Base-by-base conservation (phyloP, 345 rosid genomes). In the Camelina hispida region DNA sequence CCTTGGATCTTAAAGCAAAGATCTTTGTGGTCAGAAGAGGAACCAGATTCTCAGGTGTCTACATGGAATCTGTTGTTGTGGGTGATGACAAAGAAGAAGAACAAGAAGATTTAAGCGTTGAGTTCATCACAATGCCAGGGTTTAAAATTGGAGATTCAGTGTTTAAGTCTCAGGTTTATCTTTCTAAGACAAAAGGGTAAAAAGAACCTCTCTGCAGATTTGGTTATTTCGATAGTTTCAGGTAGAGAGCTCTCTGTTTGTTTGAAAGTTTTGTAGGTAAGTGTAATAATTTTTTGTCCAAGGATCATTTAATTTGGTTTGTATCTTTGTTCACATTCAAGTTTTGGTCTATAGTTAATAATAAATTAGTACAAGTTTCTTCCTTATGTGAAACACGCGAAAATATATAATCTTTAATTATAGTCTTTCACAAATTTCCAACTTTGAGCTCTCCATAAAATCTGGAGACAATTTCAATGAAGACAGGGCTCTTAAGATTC, bases 121-220 rank as follows among this genome's bases (percentile, higher is more conserved):
- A 83, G 81, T 83, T 89, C 69, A 84, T 82, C 69, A 80, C 86
- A 46, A 86, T 89, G 84, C 91, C 89, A 2, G 92, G 95, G 60
- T 86, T 84, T 58, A 86, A 77, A 66, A 75, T 85, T 6, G 82
- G 83, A 62, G 83, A 80, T 66, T 51, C 69, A 16, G 56, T 85
- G 52, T 23, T 85, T 54, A 84, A 59, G 59, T 83, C 85, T 50
- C 81, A 53, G 17, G 91, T 83, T 80, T 89, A 87, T 80, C 74
- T 84, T 71, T 84, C 89, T 1, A 66, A 79, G 63, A 46, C 46
- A 23, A 68, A 69, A 68, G 44, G 47, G 70, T 62, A 35, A 38
- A 40, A 42, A 52, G 16, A 20, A 22, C 15, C 2, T 9, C 38
- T 65, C 42, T 65, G 38, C 47, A 63, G 23, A 55, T 52, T 46